These are phyloP conservation scores for Apodospora peruviana DNA, from an alignment of 495 filamentous ascomycete species.

Conservation along the genomic window DNA sequence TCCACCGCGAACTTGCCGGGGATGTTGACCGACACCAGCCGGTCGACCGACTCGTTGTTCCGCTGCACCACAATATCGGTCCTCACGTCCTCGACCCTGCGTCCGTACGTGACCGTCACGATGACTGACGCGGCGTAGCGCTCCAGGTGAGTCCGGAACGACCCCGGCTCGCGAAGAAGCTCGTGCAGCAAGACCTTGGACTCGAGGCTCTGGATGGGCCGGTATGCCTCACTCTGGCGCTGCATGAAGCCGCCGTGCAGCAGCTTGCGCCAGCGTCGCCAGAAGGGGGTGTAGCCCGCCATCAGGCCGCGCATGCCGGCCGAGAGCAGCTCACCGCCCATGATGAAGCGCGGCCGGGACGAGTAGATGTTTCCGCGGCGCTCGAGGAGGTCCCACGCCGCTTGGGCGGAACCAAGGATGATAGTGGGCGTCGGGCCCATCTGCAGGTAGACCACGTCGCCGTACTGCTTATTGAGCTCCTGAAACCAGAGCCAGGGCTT, in stretches of 20 bases:
- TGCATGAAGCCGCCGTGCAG: conserved; percentile 51
- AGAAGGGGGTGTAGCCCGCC: conserved; percentile 45
- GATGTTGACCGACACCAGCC: conserved; percentile 54
- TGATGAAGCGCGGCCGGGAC: conserved; percentile 42
- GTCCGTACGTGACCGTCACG: conserved; percentile 53
- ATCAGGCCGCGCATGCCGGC: conserved; percentile 45
- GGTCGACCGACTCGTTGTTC: conserved; percentile 51
- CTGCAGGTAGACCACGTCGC: conserved; percentile 59
- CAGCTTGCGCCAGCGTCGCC: conserved; percentile 51
- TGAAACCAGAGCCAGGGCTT: conserved; percentile 59
- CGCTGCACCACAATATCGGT: conserved; percentile 46
- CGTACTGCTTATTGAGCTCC: conserved; percentile 47
- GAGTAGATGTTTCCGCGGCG: conserved; percentile 47
- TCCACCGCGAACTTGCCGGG: conserved; percentile 56
- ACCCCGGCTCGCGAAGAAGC: conserved; percentile 29
- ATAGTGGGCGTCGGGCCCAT: conserved; percentile 58
- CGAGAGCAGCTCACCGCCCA: conserved; percentile 48
- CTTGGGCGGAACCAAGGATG: conserved; percentile 55
- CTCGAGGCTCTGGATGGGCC: conserved; percentile 51
- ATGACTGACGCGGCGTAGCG: conserved; percentile 55
- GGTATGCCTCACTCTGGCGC: conserved; percentile 48
- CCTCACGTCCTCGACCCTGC: conserved; percentile 48
- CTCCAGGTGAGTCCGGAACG: conserved; percentile 35
- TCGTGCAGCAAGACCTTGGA: conserved; percentile 43
- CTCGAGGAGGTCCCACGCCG: conserved; percentile 50